Base-by-base conservation (phyloP, 2,329 filamentous ascomycete species). In the Ophiosphaerella narmari region DNA sequence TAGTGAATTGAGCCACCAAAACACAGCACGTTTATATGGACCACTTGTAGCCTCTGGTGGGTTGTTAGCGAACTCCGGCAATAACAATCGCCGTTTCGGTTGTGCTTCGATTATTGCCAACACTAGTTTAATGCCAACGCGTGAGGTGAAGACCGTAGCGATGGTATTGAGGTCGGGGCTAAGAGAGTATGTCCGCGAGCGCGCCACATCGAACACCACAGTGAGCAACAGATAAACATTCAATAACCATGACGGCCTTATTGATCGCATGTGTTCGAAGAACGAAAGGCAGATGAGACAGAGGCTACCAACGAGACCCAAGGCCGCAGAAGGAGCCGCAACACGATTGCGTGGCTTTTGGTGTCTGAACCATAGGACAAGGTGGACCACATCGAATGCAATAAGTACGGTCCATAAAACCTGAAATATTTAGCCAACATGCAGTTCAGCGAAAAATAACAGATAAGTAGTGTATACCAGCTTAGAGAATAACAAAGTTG, bases 1-100 rank as follows among this genome's bases (percentile, higher is more conserved):
- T 6, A 85, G 62, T 2, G 75, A 73, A 49, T 79, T 82, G 42
- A 83, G 64, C 82, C 82, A 84, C 71, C 74, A 78, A 59, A 84
- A 84, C 11, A 81, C 66, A 0, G 66, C 68, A 37, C 73, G 71
- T 51, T 73, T 82, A 54, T 78, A 78, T n/a, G 81, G 68, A 3
- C 80, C 76, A 39, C 77, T 79, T 2, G 78, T 82, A 3, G 77
- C 77, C 59, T 86, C 83, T 0, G 74, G 76, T 1, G 81, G 79
- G 36, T 72, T 75, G 2, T 61, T 53, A 1, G 68, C 64, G 39
- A 75, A 78, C 21, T 73, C 66, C 3, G 65, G 53, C 12, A 72
- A 65, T 3, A 81, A 64, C 5, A 78, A 68, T 4, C 59, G 55
- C 38, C 72, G 62, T 59, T 82, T 83, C 23, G 78, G 73, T 7